Percentiles rank a stretch among this genome's conserved stretches.
phyloP scores from a whole-genome alignment of 2,329 filamentous ascomycete species.

The Sporothrix curviconia region DNA sequence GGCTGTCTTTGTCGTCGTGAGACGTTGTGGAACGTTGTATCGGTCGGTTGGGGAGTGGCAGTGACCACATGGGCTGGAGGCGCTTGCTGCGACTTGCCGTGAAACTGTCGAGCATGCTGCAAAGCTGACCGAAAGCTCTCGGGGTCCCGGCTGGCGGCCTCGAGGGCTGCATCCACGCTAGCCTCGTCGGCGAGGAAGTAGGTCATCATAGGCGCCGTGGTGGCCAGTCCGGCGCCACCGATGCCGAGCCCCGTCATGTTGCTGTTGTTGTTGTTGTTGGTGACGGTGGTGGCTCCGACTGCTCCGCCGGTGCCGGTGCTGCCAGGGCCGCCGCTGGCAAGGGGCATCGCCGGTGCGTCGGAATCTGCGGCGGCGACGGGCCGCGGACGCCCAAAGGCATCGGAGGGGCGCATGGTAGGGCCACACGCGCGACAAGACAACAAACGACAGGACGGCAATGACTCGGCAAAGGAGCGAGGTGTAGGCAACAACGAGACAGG shows the following conservation, averaged over 20 bases:
- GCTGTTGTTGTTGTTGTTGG: too few relatives aligned
- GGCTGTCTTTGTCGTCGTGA: too few relatives aligned
- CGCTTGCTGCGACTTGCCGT: too few relatives aligned
- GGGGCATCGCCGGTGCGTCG: slow-evolving; percentile 21
- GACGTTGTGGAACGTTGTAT: too few relatives aligned
- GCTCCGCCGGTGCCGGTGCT: neutral
- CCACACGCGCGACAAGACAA: neutral
- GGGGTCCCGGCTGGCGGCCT: slow-evolving; percentile 23
- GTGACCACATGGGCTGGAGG: too few relatives aligned
- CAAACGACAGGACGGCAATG: neutral
- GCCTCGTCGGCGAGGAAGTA: slow-evolving; percentile 46
- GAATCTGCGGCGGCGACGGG: slow-evolving; percentile 30
- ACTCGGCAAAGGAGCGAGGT: too few relatives aligned
- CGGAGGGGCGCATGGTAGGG: slow-evolving; percentile 39
- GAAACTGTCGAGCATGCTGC: slow-evolving; percentile 8
- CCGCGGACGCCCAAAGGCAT: slow-evolving; percentile 34
- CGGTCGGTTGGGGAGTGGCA: too few relatives aligned
- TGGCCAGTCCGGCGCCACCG: too few relatives aligned
- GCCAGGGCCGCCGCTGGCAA: slow-evolving; percentile 18
- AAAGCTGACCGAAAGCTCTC: slow-evolving; percentile 29
- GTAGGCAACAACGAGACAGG: neutral
- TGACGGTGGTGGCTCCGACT: neutral
- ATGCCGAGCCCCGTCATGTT: too few relatives aligned
- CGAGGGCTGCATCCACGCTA: slow-evolving; percentile 35
- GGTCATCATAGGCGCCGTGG: slow-evolving; percentile 37